phyloP scores from a whole-genome alignment of 1,139 yeast genomes.

The Hansenula lynferdii region DNA sequence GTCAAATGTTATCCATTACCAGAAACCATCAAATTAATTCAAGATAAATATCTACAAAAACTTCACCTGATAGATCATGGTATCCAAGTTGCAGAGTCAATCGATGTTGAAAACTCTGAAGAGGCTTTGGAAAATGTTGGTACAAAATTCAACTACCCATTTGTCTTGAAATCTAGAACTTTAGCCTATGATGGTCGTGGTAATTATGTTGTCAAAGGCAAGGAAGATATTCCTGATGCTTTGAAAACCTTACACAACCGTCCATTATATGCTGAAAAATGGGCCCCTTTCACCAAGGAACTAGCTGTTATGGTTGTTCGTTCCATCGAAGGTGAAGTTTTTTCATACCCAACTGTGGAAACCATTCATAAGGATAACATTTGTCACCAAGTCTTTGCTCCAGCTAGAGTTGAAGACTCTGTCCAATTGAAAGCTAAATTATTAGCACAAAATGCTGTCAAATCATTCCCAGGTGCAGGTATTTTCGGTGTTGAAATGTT shows the following conservation, averaged over 20 bases:
- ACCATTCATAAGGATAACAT: conserved; percentile 88
- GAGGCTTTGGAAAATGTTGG: conserved; percentile 57
- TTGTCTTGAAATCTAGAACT: conserved; percentile 85
- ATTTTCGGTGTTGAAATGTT: conserved; percentile 99
- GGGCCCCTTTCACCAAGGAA: conserved; percentile 94
- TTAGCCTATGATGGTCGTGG: conserved; percentile 98
- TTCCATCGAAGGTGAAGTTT: conserved; percentile 74
- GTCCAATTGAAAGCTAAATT: conserved; percentile 68
- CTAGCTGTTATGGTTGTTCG: conserved; percentile 97
- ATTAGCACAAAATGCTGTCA: conserved; percentile 82
- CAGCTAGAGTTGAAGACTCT: conserved; percentile 80
- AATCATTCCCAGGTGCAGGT: conserved; percentile 90
- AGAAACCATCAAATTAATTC: conserved; percentile 83
- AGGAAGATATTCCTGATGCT: conserved; percentile 52
- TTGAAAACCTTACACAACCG: conserved; percentile 58
- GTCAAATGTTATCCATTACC: conserved; percentile 85
- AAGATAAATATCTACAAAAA: conserved; percentile 88
- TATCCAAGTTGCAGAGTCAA: conserved; percentile 71
- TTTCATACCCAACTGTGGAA: conserved; percentile 91
- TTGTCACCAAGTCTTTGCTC: conserved; percentile 93
- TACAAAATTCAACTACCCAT: conserved; percentile 71
- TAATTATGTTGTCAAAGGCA: conserved; percentile 73
- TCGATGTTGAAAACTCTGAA: conserved; percentile 48
- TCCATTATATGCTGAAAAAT: conserved; percentile 90
- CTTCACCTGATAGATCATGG: conserved; percentile 65